Percentiles rank a stretch among this genome's conserved stretches.
Conservation (phyloP, 225 moss, liverwort and hornwort species). For the Pseudoscleropodium purum region DNA sequence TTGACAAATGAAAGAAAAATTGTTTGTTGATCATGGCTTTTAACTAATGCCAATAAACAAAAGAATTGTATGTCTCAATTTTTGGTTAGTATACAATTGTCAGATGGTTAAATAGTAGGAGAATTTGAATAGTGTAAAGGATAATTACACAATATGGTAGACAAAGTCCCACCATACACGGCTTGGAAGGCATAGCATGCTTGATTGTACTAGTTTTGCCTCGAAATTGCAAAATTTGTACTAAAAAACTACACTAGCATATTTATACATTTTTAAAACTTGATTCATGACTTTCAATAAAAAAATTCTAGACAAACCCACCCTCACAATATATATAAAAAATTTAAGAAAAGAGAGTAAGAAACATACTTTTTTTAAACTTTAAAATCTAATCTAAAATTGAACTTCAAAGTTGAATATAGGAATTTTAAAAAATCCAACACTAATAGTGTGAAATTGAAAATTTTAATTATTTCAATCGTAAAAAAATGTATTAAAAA, state of each 20-base stretch:
- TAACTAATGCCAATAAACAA: too few relatives aligned
- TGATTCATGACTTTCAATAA: neutral
- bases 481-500: too few relatives aligned
- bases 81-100: too few relatives aligned
- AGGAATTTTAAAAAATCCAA: too few relatives aligned
- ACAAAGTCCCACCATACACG: too few relatives aligned
- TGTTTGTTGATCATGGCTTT: too few relatives aligned
- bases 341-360: neutral
- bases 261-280: neutral
- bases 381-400: neutral
- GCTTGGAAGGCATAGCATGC: neutral
- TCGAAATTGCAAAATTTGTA: neutral
- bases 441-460: too few relatives aligned
- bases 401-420: neutral
- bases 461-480: too few relatives aligned
- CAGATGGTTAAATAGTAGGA: too few relatives aligned
- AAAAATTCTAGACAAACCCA: too few relatives aligned
- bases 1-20: too few relatives aligned
- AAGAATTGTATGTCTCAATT: too few relatives aligned
- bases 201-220: neutral
- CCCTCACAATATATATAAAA: neutral
- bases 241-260: neutral
- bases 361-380: neutral
- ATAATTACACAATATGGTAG: neutral
- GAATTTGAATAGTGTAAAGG: neutral